Percentiles rank a stretch among this genome's conserved stretches.
Conservation (phyloP, 805 yeast genomes). For the Nakazawaea sp. region DNA sequence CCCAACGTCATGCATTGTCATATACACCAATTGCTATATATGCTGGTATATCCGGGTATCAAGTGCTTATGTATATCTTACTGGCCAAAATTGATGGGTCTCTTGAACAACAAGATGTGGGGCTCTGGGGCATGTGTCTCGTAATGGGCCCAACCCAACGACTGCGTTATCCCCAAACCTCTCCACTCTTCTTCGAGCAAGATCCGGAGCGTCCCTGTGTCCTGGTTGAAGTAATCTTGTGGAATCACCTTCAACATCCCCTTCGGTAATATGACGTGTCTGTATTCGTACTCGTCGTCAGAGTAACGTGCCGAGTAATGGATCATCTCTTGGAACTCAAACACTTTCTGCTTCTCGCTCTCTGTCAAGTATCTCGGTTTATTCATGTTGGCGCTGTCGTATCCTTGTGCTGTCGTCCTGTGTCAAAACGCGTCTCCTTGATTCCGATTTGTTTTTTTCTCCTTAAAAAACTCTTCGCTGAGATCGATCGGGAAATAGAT, state of each 20-base stretch:
- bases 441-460: no score
- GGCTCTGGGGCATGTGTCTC: conserved; percentile 99
- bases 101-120: conserved; percentile 82
- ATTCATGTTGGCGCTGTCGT: conserved; percentile 28
- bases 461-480: no score
- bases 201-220: conserved; percentile 89
- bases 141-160: conserved; percentile 96
- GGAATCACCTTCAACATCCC: conserved; percentile 93
- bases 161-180: conserved; percentile 95
- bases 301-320: conserved; percentile 92
- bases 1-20: no score
- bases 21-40: no score
- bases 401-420: no score
- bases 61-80: no score
- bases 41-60: no score
- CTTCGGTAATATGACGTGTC: conserved; percentile 97
- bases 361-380: conserved; percentile 73
- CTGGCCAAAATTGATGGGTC: conserved; percentile 52
- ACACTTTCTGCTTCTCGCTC: conserved; percentile 75
- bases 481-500: no score
- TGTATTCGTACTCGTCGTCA: conserved; percentile 86
- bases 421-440: no score
- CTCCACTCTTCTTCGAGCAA: conserved; percentile 97
- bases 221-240: conserved; percentile 86
- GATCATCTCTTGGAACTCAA: conserved; percentile 88